Conservation (phyloP, 179 eudicot genomes). For the Vitellaria paradoxa region DNA sequence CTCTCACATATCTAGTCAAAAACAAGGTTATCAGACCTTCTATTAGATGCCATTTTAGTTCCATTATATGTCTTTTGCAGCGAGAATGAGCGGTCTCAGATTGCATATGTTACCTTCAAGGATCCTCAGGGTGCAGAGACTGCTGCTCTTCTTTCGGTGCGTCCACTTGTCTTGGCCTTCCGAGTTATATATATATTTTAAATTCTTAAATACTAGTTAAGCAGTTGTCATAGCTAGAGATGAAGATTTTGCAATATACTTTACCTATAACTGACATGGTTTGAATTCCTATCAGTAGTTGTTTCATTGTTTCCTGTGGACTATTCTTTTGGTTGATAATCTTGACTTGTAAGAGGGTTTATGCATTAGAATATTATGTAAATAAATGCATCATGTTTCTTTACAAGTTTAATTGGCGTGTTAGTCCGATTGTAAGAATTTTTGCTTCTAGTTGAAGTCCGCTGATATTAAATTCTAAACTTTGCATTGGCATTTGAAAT, state of each 20-base stretch:
- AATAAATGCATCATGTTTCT: background rate
- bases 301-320: background rate
- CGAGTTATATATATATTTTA: background rate
- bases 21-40: background rate
- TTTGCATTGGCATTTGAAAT: background rate
- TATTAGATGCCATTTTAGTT: conserved; percentile 12
- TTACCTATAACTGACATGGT: background rate
- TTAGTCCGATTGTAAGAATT: background rate
- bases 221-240: background rate
- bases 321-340: background rate
- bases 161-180: conserved; percentile 10
- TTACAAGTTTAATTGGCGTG: background rate
- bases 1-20: too few relatives aligned
- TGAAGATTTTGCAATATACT: background rate
- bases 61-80: conserved; percentile 36
- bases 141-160: conserved; percentile 89
- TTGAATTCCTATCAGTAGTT: background rate
- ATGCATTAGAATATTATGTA: background rate
- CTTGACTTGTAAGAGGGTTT: background rate
- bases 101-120: conserved; percentile 82
- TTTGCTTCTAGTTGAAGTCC: background rate
- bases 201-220: background rate
- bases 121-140: conserved; percentile 90
- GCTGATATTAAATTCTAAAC: background rate
- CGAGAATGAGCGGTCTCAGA: conserved; percentile 78